phyloP scores from a whole-genome alignment of 306 rosid genomes.

The Lupinus albus region DNA sequence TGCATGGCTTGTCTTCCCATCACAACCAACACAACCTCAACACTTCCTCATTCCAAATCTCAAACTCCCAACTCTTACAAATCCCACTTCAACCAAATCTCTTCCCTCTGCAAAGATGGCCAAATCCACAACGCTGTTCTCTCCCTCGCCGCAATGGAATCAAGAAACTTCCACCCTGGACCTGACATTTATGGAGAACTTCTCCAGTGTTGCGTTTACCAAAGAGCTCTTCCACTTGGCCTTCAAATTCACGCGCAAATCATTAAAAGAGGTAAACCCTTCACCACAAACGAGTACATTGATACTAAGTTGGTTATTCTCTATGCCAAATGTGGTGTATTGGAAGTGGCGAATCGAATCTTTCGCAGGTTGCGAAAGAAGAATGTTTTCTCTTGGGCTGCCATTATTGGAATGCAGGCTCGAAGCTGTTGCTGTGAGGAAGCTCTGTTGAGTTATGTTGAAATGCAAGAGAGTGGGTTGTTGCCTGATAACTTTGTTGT shows the following conservation, averaged over 20 bases:
- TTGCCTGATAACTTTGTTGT: constrained; percentile 73
- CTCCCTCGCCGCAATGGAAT: constrained; percentile 49
- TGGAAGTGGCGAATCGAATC: constrained; percentile 48
- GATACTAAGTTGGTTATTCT: constrained; percentile 72
- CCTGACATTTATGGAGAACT: constrained; percentile 68
- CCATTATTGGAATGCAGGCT: constrained; percentile 66
- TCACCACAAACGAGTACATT: constrained; percentile 52
- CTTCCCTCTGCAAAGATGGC: constrained; percentile 64
- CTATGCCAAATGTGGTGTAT: constrained; percentile 64
- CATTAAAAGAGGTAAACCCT: constrained; percentile 55
- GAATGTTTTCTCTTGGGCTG: constrained; percentile 85
- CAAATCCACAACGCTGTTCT: constrained; percentile 52
- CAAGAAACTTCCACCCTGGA: constrained; percentile 35
- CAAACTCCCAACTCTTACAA: constrained; percentile 39
- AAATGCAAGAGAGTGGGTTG: constrained; percentile 62
- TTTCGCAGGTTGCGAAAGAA: constrained; percentile 45
- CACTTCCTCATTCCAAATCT: constrained; percentile 37
- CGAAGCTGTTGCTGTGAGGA: constrained; percentile 55
- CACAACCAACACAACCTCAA: constrained; percentile 36
- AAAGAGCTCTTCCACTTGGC: constrained; percentile 63
- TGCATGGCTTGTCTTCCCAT: constrained; percentile 63
- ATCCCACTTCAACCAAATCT: constrained; percentile 48
- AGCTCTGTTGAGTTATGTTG: constrained; percentile 52
- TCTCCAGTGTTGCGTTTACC: constrained; percentile 79
- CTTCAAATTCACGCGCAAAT: constrained; percentile 72